Conservation (phyloP, 2,329 filamentous ascomycete genomes). For the Incumbomyces lentus region DNA sequence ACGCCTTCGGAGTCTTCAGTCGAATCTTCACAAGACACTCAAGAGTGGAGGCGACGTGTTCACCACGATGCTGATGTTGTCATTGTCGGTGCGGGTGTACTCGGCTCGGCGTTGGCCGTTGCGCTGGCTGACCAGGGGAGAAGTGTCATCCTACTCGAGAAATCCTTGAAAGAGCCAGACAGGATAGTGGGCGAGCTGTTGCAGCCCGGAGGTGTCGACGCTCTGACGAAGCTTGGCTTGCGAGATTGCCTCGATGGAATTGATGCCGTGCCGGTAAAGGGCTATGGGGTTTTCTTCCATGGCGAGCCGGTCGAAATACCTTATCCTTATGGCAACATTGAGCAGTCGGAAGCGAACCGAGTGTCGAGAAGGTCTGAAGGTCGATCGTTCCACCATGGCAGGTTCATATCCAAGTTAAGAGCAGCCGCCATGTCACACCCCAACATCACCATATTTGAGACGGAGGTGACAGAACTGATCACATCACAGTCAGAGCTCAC, state of each 20-base stretch:
- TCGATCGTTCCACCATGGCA: slow-evolving; percentile 81
- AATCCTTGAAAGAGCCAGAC: slow-evolving; percentile 82
- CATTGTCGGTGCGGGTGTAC: slow-evolving; percentile 80
- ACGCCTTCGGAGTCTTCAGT: slow-evolving; percentile 20
- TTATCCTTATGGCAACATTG: slow-evolving; percentile 55
- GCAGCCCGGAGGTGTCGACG: slow-evolving; percentile 79
- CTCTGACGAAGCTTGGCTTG: slow-evolving; percentile 71
- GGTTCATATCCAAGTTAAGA: slow-evolving; percentile 77
- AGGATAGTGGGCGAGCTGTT: slow-evolving; percentile 92
- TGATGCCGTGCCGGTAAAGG: slow-evolving; percentile 70
- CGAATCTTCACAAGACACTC: slow-evolving; percentile 12
- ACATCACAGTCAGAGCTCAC: slow-evolving; percentile 45
- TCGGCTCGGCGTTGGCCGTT: slow-evolving; percentile 77
- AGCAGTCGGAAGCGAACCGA: slow-evolving; percentile 6
- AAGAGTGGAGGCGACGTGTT: slow-evolving; percentile 38
- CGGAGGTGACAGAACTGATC: slow-evolving; percentile 68
- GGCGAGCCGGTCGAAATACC: slow-evolving; percentile 62
- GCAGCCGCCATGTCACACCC: slow-evolving; percentile 61
- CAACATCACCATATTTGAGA: slow-evolving; percentile 87
- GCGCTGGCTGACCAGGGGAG: slow-evolving; percentile 80
- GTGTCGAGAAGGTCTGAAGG: slow-evolving; percentile 53
- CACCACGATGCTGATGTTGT: slow-evolving; percentile 69
- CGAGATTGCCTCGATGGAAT: slow-evolving; percentile 76
- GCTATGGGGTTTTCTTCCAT: slow-evolving; percentile 81
- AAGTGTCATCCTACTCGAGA: slow-evolving; percentile 81